A percentile compares a stretch with the other conserved stretches of the same genome.
Conservation (phyloP, 2,329 filamentous ascomycete species). For the Tolypocladium sp. region DNA sequence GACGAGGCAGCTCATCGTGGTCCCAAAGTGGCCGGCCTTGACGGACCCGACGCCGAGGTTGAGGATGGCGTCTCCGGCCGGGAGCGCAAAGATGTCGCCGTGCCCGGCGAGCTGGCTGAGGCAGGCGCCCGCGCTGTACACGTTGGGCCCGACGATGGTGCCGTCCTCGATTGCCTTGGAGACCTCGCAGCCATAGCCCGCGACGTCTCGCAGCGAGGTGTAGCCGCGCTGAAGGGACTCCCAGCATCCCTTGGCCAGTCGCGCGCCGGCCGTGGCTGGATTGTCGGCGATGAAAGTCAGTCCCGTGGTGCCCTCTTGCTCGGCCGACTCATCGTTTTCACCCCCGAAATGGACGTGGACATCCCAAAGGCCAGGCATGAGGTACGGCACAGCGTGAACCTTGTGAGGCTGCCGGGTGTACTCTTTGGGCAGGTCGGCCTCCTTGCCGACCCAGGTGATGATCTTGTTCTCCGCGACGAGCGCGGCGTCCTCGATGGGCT, state of each 20-base stretch:
- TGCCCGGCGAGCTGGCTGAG: slow-evolving; percentile 40
- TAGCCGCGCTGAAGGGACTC: slow-evolving; percentile 33
- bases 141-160: slow-evolving; percentile 33
- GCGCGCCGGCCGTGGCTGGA: slow-evolving; percentile 22
- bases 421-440: slow-evolving; percentile 16
- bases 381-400: slow-evolving; percentile 24
- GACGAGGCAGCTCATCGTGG: slow-evolving; percentile 16
- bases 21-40: slow-evolving; percentile 19
- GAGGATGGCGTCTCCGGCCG: slow-evolving; percentile 23
- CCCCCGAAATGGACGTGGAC: slow-evolving; percentile 38
- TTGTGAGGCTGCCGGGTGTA: slow-evolving; percentile 19
- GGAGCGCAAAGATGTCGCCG: slow-evolving; percentile 26
- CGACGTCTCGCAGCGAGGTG: slow-evolving; percentile 39
- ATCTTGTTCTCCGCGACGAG: slow-evolving; percentile 25
- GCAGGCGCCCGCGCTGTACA: slow-evolving; percentile 35
- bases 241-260: slow-evolving; percentile 30
- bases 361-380: slow-evolving; percentile 45
- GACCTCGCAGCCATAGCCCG: slow-evolving; percentile 34
- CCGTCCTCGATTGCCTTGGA: slow-evolving; percentile 31
- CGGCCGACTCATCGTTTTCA: slow-evolving; percentile 9
- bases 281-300: slow-evolving; percentile 16
- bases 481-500: slow-evolving; percentile 19
- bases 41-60: slow-evolving; percentile 21
- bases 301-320: slow-evolving; percentile 11
- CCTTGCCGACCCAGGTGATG: slow-evolving; percentile 26